Conservation (phyloP, 106 monocot genomes). For the Narthecium ossifragum region DNA sequence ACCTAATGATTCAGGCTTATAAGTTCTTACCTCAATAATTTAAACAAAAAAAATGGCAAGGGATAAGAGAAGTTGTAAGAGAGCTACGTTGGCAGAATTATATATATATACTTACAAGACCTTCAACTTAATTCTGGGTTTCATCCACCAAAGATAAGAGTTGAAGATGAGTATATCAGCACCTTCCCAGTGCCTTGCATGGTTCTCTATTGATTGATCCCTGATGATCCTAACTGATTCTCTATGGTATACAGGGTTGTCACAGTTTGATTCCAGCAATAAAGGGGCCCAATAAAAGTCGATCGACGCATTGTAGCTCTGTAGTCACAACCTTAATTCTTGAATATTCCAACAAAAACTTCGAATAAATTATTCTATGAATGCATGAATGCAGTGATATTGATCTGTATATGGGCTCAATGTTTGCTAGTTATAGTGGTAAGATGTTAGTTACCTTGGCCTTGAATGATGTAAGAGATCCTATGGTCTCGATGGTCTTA, state of each 20-base stretch:
- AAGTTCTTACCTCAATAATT: no score
- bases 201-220: conserved; percentile 28
- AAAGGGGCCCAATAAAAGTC: conserved; percentile 68
- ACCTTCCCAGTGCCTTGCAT: conserved; percentile 41
- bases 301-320: conserved; percentile 44
- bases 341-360: no score
- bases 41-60: background rate
- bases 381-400: no score
- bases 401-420: background rate
- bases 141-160: conserved; percentile 67
- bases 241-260: conserved; percentile 43
- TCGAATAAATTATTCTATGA: no score
- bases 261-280: conserved; percentile 55
- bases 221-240: conserved; percentile 30
- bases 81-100: no score
- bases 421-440: no score
- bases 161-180: conserved; percentile 60
- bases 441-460: conserved; percentile 7
- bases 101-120: conserved; percentile 35
- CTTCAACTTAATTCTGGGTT: conserved; percentile 53
- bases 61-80: background rate
- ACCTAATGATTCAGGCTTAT: conserved; percentile 4
- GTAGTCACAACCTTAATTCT: background rate
- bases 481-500: background rate
- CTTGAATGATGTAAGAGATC: conserved; percentile 15